phyloP scores from a whole-genome alignment of 805 yeast genomes.

The Zygoascus ofunaensis region DNA sequence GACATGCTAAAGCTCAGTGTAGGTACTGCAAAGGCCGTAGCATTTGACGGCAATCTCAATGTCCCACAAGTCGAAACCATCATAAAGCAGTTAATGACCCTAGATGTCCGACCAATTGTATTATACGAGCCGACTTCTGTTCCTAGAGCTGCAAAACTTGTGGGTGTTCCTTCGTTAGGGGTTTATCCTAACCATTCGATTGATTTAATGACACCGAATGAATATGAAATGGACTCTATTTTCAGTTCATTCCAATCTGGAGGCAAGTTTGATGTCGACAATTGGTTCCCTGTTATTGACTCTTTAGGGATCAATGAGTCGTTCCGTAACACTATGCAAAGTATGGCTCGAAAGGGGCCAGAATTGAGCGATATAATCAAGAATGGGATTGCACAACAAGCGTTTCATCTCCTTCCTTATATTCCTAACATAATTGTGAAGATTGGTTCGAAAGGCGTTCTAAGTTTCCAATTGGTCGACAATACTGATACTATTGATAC shows the following conservation, averaged over 20 bases:
- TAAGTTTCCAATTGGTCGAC: slow-evolving; percentile 33
- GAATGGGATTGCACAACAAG: slow-evolving; percentile 40
- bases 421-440: slow-evolving; percentile 58
- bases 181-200: slow-evolving; percentile 38
- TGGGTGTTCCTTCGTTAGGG: slow-evolving; percentile 21
- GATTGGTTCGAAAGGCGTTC: slow-evolving; percentile 57
- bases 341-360: slow-evolving; percentile 20
- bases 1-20: slow-evolving; percentile 29
- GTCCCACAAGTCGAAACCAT: slow-evolving; percentile 33
- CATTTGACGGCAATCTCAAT: slow-evolving; percentile 64
- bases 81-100: background rate
- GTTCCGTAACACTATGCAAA: slow-evolving; percentile 40
- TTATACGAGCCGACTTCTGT: slow-evolving; percentile 74
- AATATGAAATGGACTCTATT: slow-evolving; percentile 48
- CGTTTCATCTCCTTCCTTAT: slow-evolving; percentile 65
- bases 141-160: slow-evolving; percentile 47
- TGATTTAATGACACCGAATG: slow-evolving; percentile 59
- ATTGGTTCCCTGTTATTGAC: slow-evolving; percentile 73
- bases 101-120: slow-evolving; percentile 20
- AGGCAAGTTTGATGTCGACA: slow-evolving; percentile 42
- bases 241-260: slow-evolving; percentile 40
- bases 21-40: slow-evolving; percentile 40
- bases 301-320: slow-evolving; percentile 40
- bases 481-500: slow-evolving; percentile 11
- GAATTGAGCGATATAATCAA: slow-evolving; percentile 24